phyloP scores from a whole-genome alignment of 306 rosid genomes.

The Cicer yamashitae region DNA sequence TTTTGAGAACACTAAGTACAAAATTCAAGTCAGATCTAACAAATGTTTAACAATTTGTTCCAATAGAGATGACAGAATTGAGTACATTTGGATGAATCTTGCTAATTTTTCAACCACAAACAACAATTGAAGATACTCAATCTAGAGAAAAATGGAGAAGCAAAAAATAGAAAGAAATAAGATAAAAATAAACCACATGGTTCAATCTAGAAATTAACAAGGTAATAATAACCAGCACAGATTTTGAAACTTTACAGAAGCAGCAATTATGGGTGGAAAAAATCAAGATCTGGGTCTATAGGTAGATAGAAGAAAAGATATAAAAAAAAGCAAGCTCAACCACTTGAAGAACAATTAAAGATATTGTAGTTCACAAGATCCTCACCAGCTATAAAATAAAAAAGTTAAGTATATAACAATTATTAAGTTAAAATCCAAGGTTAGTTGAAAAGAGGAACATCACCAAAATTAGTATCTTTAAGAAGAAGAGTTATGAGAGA shows the following conservation, averaged over 20 bases:
- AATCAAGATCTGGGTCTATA: slow-evolving; percentile 65
- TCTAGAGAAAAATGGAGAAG: no score
- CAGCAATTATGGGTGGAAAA: slow-evolving; percentile 41
- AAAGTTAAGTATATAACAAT: slow-evolving; percentile 29
- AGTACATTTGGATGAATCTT: slow-evolving; percentile 40
- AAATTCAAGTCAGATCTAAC: slow-evolving; percentile 46
- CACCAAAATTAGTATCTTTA: slow-evolving; percentile 36
- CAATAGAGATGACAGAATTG: slow-evolving; percentile 25
- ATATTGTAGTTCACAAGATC: slow-evolving; percentile 42
- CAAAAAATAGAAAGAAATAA: no score
- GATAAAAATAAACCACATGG: no score
- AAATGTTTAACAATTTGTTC: slow-evolving; percentile 21
- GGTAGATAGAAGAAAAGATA: slow-evolving; percentile 4
- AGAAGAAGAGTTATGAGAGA: slow-evolving; percentile 27
- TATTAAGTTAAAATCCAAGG: slow-evolving; percentile 49
- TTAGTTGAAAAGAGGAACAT: slow-evolving; percentile 32
- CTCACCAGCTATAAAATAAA: slow-evolving; percentile 15
- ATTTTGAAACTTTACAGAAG: slow-evolving; percentile 18
- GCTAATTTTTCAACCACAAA: slow-evolving; percentile 12
- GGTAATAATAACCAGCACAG: slow-evolving; percentile 12
- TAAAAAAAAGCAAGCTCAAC: slow-evolving; percentile 44
- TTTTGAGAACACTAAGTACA: slow-evolving; percentile 32
- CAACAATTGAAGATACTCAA: slow-evolving; percentile 13
- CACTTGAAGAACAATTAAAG: slow-evolving; percentile 34
- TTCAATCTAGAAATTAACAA: slow-evolving; percentile 22